Evolutionary conservation across 1,139 yeast species (phyloP).

Genomic region (Oligophagozyma castellii): DNA sequence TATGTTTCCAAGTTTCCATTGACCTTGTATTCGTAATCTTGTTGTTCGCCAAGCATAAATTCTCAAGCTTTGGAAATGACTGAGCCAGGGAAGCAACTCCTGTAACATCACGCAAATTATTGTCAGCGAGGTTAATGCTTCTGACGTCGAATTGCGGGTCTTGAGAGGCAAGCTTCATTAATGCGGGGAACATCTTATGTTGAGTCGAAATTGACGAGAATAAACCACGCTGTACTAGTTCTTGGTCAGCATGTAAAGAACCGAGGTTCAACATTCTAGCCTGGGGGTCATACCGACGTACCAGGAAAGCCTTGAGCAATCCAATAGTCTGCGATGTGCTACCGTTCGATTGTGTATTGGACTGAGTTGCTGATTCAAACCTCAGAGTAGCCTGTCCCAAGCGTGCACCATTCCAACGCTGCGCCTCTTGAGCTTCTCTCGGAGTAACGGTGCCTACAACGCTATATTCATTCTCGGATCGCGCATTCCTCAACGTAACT

Average conservation of each 20-base stretch:
- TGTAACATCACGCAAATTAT: constrained; percentile 50
- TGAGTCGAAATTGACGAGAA: constrained; percentile 43
- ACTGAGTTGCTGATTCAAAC: constrained; percentile 31
- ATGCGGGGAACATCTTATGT: constrained; percentile 80
- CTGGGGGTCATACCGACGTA: constrained; percentile 52
- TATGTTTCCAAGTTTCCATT: constrained; percentile 68
- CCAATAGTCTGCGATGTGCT: constrained; percentile 38
- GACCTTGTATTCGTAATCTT: constrained; percentile 42
- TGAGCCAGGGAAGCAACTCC: constrained; percentile 55
- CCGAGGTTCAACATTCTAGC: constrained; percentile 57
- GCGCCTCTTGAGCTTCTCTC: too few relatives aligned
- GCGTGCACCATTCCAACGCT: constrained; percentile 66
- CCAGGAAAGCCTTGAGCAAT: constrained; percentile 46
- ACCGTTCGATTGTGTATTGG: constrained; percentile 11
- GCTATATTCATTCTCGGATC: too few relatives aligned
- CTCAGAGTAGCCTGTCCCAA: constrained; percentile 60
- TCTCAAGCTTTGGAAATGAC: constrained; percentile 61
- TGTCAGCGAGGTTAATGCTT: constrained; percentile 64
- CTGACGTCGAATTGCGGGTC: constrained; percentile 33
- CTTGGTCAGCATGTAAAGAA: constrained; percentile 54
- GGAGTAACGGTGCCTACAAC: too few relatives aligned
- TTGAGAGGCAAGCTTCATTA: constrained; percentile 65
- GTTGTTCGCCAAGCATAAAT: constrained; percentile 71
- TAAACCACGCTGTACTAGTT: constrained; percentile 47
- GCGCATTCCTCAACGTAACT: too few relatives aligned